These are phyloP conservation scores for Diaporthe amygdali DNA, from an alignment of 2,329 filamentous ascomycete species.

Conservation along the genomic window DNA sequence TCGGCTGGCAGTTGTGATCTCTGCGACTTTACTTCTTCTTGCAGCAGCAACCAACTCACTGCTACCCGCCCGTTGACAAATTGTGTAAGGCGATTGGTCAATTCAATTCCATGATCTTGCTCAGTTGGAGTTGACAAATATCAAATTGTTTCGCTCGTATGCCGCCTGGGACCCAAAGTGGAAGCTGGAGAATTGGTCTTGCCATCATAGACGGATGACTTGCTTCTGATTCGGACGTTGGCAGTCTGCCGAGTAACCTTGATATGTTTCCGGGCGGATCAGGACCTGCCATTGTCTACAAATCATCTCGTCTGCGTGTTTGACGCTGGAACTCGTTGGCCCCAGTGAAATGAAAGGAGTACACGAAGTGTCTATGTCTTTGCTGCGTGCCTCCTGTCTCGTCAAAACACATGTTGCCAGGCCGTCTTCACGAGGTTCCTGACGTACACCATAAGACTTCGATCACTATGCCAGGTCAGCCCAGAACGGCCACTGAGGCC, in stretches of 20 bases:
- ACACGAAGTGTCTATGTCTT: accelerated
- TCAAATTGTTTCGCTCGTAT: neutral
- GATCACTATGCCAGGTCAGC: neutral
- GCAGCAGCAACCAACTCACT: neutral
- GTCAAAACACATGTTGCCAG: too few species aligned
- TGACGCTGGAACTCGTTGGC: neutral
- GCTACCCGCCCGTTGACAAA: neutral
- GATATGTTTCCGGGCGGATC: too few species aligned
- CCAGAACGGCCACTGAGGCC: too few species aligned
- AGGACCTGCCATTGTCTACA: neutral
- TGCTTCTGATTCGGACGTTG: too few species aligned
- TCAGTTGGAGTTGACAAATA: neutral
- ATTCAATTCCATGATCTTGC: neutral
- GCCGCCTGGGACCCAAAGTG: neutral
- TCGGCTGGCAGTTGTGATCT: neutral
- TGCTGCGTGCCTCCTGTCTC: neutral
- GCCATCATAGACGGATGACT: too few species aligned
- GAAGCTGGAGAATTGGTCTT: neutral
- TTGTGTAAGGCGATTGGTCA: neutral
- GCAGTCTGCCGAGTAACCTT: too few species aligned
- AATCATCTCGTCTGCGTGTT: too few species aligned
- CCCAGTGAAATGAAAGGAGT: neutral
- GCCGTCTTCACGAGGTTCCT: neutral
- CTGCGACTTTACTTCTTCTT: neutral
- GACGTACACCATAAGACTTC: neutral